A percentile compares a stretch with the other conserved stretches of the same genome.
Conservation (phyloP, 2,329 filamentous ascomycete genomes). For the Pyricularia pennisetigena region DNA sequence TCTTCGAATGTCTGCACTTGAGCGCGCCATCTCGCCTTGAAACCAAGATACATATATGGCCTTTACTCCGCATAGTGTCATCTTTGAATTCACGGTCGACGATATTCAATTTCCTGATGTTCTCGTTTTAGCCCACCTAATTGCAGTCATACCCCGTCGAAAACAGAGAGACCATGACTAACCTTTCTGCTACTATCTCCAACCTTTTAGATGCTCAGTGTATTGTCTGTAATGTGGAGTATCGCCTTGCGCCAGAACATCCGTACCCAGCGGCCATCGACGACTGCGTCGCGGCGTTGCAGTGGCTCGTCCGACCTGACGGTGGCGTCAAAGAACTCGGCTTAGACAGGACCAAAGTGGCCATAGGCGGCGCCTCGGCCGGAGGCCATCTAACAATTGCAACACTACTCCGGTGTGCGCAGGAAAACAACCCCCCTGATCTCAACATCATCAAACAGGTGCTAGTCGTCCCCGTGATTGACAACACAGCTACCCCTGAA, state of each 20-base stretch:
- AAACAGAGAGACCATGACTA: neutral
- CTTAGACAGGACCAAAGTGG: constrained; percentile 16
- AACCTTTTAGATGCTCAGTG: neutral
- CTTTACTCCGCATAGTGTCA: neutral
- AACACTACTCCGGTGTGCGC: constrained; percentile 18
- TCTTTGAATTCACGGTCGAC: neutral
- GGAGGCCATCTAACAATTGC: constrained; percentile 17
- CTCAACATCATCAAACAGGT: neutral
- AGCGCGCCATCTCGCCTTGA: neutral
- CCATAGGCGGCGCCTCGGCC: constrained; percentile 15
- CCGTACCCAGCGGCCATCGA: constrained; percentile 32
- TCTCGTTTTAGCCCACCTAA: neutral
- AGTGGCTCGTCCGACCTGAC: constrained; percentile 21
- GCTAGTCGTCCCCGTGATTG: constrained; percentile 5
- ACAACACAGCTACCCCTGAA: constrained; percentile 3
- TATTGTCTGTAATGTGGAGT: constrained; percentile 40
- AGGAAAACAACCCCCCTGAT: neutral
- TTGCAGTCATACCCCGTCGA: neutral
- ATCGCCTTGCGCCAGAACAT: constrained; percentile 38
- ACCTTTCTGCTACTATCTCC: neutral
- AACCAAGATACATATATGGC: neutral
- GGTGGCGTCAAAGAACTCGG: constrained; percentile 15
- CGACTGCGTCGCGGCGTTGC: constrained; percentile 22
- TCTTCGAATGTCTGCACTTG: neutral
- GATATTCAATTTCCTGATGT: neutral